Conservation (phyloP, 371 early-diverging fungal genomes). For the Lichtheimia corymbifera region DNA sequence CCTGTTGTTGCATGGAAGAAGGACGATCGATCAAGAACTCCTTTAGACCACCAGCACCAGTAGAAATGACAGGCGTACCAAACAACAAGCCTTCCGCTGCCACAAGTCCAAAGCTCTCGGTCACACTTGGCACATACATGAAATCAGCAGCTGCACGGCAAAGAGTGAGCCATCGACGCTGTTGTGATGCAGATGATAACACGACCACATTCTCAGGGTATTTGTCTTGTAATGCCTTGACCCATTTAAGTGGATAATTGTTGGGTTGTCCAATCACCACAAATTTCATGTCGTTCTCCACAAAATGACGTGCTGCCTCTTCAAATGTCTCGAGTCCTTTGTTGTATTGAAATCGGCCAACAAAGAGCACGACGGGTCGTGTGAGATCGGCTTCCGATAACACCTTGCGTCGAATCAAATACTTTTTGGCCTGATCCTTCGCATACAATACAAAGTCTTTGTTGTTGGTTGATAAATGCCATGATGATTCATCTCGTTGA, state of each 20-base stretch:
- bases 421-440: slow-evolving; percentile 57
- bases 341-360: slow-evolving; percentile 59
- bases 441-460: slow-evolving; percentile 40
- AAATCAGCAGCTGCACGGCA: slow-evolving; percentile 68
- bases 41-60: slow-evolving; percentile 55
- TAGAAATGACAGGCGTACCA: slow-evolving; percentile 60
- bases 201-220: slow-evolving; percentile 55
- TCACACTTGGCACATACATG: slow-evolving; percentile 54
- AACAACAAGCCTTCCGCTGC: slow-evolving; percentile 64
- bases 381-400: slow-evolving; percentile 46
- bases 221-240: slow-evolving; percentile 37
- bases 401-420: slow-evolving; percentile 44
- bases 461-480: slow-evolving; percentile 31
- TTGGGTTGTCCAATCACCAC: slow-evolving; percentile 59
- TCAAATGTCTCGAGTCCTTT: slow-evolving; percentile 50
- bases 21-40: slow-evolving; percentile 62
- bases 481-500: slow-evolving; percentile 11
- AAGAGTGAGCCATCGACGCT: slow-evolving; percentile 54
- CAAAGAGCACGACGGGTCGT: slow-evolving; percentile 57
- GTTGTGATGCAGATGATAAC: slow-evolving; percentile 46
- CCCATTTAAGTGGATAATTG: slow-evolving; percentile 49
- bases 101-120: slow-evolving; percentile 53
- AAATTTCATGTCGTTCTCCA: slow-evolving; percentile 49
- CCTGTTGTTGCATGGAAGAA: not conserved
- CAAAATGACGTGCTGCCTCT: slow-evolving; percentile 43